Evolutionary conservation across 1,139 yeast genomes (phyloP), one percentile per base, ranked within the genome.

Genomic region (Zygosaccharomyces pseudobailii): DNA sequence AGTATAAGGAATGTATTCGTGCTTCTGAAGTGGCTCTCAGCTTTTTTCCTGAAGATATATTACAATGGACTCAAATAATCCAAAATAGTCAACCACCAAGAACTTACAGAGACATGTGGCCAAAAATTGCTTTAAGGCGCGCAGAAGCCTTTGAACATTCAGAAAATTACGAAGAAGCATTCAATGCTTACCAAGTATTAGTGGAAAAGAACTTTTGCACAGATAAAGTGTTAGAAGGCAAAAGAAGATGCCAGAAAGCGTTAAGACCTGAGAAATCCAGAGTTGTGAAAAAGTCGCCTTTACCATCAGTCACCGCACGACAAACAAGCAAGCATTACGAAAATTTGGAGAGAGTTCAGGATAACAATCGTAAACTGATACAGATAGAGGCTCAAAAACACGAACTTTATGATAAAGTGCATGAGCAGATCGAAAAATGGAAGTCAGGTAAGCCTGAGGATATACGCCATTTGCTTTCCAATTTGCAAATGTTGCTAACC

Each of bases 101-200:
- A 61, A 66, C 78, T 0, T 73, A 83, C 54, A 80, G 78, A 58
- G 81, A 80, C 23, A 81, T 94, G 69, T 87, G 89, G 83, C 69
- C 76, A 23, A 90, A 89, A 64, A 71, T 90, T 32, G 64, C 81
- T 40, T 68, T 76, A 3, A 79, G 86, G 52, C 78, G 80, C 56
- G 97, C 97, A 0, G 97, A 92, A 60, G 83, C 90, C 1, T 72
- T 82, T 41, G 98, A 94, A 65, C 79, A 81, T 66, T 63, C 82
- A 52, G 98, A 94, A 59, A 76, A 75, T 53, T 87, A 76, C 64
- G 66, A 72, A 44, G 81, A 77, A 5, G 84, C 97, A 0, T 71
- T 87, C 34, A 71, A 68, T 0, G 66, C 76, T 6, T 90, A 89
- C 72, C 76, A 74, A 52, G 65, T 71, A 38, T 71, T 90, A 46